phyloP scores from a whole-genome alignment of 2,329 filamentous ascomycete genomes.

The Ascochyta koolunga region DNA sequence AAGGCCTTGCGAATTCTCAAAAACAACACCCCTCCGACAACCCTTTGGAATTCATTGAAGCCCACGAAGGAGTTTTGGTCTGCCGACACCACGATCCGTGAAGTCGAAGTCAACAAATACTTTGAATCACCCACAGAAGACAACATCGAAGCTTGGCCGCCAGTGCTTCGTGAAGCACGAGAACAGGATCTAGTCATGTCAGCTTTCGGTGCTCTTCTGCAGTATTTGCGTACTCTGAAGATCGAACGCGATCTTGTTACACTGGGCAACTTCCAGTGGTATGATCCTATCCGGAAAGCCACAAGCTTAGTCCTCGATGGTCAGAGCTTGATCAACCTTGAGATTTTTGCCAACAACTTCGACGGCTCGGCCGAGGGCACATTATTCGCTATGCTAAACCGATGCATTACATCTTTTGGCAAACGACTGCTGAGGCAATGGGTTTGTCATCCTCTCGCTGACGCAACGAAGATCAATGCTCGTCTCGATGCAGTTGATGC shows the following conservation, averaged over 20 bases:
- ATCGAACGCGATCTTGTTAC: conserved; percentile 86
- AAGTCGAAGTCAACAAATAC: conserved; percentile 80
- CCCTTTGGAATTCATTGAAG: conserved; percentile 94
- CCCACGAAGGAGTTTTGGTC: conserved; percentile 89
- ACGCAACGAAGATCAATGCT: conserved; percentile 87
- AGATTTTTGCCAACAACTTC: conserved; percentile 91
- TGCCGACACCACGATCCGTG: conserved; percentile 78
- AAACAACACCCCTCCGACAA: conserved; percentile 91
- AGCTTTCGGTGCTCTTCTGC: conserved; percentile 84
- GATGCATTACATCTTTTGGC: conserved; percentile 94
- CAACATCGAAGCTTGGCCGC: conserved; percentile 75
- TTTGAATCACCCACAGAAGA: conserved; percentile 68
- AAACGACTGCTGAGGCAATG: conserved; percentile 96
- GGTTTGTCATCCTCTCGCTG: conserved; percentile 93
- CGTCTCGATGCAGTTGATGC: conserved; percentile 92
- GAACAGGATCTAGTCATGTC: conserved; percentile 88
- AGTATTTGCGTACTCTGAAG: conserved; percentile 83
- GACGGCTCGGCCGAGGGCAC: conserved; percentile 87
- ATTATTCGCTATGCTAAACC: conserved; percentile 86
- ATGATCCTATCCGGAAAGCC: conserved; percentile 88
- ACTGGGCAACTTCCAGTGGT: conserved; percentile 88
- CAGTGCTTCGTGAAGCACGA: conserved; percentile 71
- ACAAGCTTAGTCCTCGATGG: conserved; percentile 92
- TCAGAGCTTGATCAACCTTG: conserved; percentile 96
- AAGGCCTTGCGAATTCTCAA: conserved; percentile 92